Conservation (phyloP, 73 alveolate genomes). For the Stentor roeselii region DNA sequence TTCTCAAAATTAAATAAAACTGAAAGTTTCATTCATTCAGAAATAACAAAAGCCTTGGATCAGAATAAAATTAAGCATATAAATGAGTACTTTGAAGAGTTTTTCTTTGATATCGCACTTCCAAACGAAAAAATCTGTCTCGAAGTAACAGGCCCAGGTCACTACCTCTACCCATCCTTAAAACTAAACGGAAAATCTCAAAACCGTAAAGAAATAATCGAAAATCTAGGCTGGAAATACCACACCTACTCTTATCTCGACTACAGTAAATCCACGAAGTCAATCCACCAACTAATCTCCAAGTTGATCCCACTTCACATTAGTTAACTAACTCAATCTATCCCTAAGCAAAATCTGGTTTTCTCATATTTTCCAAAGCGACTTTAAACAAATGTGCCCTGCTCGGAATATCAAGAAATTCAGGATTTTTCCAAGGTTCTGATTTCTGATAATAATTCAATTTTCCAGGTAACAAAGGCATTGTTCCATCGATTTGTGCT, state of each 20-base stretch:
- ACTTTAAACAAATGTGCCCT: slow-evolving; percentile 18
- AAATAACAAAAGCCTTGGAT: no score
- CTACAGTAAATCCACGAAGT: no score
- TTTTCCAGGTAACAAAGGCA: slow-evolving; percentile 17
- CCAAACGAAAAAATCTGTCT: background rate
- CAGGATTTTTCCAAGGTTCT: slow-evolving; percentile 21
- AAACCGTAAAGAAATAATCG: background rate
- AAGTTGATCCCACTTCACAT: no score
- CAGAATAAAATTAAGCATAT: background rate
- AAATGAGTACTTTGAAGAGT: background rate
- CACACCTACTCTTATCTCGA: no score
- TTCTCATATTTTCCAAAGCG: background rate
- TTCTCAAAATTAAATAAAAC: no score
- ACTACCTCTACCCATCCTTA: background rate
- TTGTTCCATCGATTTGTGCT: slow-evolving; percentile 22
- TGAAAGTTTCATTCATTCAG: background rate
- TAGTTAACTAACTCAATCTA: no score
- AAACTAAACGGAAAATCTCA: background rate
- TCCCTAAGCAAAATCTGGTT: no score
- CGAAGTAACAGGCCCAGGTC: slow-evolving; percentile 7
- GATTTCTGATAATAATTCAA: slow-evolving; percentile 17
- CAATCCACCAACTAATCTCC: no score
- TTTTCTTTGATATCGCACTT: background rate
- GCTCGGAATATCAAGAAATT: slow-evolving; percentile 23
- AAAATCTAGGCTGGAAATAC: background rate